Percentiles rank a stretch among this genome's conserved stretches.
Conservation (phyloP, 495 filamentous ascomycete genomes). For the Endocarpon pusillum region DNA sequence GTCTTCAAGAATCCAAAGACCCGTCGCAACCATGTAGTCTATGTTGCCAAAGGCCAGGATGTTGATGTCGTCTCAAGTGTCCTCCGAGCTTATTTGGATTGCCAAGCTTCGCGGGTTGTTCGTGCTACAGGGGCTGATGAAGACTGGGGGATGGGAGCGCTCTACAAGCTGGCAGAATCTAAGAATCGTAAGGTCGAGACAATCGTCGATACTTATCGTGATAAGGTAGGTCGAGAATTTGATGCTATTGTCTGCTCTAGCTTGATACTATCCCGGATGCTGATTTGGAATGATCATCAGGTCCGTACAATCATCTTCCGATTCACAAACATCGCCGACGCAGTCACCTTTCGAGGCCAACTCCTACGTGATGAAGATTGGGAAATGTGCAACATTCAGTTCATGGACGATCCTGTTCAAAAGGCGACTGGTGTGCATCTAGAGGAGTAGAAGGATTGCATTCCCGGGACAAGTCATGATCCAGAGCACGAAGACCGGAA, state of each 20-base stretch:
- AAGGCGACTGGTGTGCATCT: conserved; percentile 17
- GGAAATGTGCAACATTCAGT: conserved; percentile 25
- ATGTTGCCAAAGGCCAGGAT: conserved; percentile 19
- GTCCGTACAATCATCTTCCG: conserved; percentile 22
- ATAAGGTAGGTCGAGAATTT: conserved; percentile 19
- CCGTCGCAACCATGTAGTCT: conserved; percentile 11
- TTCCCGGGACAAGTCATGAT: too few relatives aligned
- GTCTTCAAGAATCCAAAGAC: conserved; percentile 17
- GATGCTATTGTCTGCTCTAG: background rate
- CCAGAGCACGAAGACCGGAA: too few relatives aligned
- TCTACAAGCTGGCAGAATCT: conserved; percentile 15
- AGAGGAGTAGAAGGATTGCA: conserved; percentile 6
- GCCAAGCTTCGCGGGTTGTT: conserved; percentile 23
- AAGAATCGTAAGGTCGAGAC: conserved; percentile 22
- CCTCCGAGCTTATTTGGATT: conserved; percentile 17
- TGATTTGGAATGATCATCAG: conserved; percentile 8
- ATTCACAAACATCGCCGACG: conserved; percentile 25
- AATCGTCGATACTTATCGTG: conserved; percentile 16
- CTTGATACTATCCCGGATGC: background rate
- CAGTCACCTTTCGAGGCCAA: conserved; percentile 20
- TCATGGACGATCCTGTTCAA: conserved; percentile 28
- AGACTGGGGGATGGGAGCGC: conserved; percentile 14
- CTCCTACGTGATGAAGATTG: conserved; percentile 22
- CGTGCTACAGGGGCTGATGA: conserved; percentile 22
- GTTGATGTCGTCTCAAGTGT: conserved; percentile 22